These are phyloP conservation scores for Ogataea pignaliae DNA, from an alignment of 805 yeast genomes.

Conservation along the genomic window DNA sequence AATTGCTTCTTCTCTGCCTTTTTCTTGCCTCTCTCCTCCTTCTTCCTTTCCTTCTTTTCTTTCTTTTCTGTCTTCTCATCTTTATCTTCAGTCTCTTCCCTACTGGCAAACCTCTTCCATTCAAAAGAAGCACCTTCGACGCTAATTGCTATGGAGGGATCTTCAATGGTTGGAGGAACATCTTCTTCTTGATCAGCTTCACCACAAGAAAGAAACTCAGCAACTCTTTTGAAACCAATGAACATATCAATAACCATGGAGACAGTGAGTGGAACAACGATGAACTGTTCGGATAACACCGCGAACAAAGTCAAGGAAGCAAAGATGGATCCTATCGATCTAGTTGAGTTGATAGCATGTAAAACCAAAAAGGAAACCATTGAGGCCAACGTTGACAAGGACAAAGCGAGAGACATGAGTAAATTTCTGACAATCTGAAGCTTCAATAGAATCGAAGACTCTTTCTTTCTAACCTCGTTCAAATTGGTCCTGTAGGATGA, in stretches of 20 bases:
- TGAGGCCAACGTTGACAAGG: conserved; percentile 62
- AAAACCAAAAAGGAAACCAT: conserved; percentile 47
- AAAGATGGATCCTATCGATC: conserved; percentile 56
- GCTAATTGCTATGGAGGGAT: conserved; percentile 36
- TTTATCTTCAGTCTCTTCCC: conserved; percentile 46
- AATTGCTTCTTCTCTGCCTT: not conserved
- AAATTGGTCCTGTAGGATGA: conserved; percentile 61
- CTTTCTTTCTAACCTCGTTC: conserved; percentile 49
- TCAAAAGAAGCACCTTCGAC: conserved; percentile 36
- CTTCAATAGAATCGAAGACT: conserved; percentile 51
- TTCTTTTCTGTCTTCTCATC: not conserved
- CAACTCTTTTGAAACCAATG: conserved; percentile 55
- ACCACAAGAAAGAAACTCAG: conserved; percentile 40
- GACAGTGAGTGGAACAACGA: conserved; percentile 64
- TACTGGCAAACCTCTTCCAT: conserved; percentile 45
- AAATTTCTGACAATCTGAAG: conserved; percentile 61
- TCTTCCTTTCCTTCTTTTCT: not conserved
- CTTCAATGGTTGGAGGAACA: conserved; percentile 2
- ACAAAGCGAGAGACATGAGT: conserved; percentile 52
- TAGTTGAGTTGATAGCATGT: conserved; percentile 31
- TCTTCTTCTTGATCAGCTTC: not conserved
- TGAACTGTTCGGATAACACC: conserved; percentile 52
- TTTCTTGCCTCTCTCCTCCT: conserved; percentile 3
- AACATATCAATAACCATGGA: conserved; percentile 62
- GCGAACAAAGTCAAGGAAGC: conserved; percentile 65